Percentiles rank a stretch among this genome's conserved stretches.
Conservation (phyloP, 1,139 yeast genomes). For the Geotrichum siamense region DNA sequence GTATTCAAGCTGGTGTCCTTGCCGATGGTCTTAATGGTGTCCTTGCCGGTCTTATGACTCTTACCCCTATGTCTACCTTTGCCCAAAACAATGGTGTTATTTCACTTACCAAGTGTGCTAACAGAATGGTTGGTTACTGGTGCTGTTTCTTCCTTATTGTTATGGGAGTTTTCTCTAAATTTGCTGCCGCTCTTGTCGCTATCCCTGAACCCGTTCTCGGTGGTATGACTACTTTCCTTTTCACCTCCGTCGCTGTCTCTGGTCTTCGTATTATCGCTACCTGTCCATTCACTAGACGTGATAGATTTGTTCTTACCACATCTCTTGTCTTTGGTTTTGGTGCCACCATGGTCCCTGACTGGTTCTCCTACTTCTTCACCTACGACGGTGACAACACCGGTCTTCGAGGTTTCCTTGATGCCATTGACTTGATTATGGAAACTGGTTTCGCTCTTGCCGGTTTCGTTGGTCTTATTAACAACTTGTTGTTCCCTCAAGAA, state of each 20-base stretch:
- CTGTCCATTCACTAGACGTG: conserved; percentile 76
- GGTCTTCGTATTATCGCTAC: conserved; percentile 76
- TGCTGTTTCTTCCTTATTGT: conserved; percentile 73
- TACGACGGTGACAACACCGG: conserved; percentile 60
- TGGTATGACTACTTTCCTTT: conserved; percentile 87
- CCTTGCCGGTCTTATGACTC: conserved; percentile 54
- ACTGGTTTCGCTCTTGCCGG: conserved; percentile 85
- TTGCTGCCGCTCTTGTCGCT: conserved; percentile 81
- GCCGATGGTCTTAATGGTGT: conserved; percentile 72
- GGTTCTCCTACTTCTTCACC: conserved; percentile 73
- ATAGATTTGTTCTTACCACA: conserved; percentile 74
- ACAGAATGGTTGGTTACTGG: conserved; percentile 80
- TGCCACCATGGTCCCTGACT: conserved; percentile 61
- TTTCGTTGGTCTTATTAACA: conserved; percentile 62
- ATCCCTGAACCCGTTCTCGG: conserved; percentile 83
- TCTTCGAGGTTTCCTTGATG: conserved; percentile 66
- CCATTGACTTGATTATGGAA: conserved; percentile 75
- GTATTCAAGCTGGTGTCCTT: conserved; percentile 86
- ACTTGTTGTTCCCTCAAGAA: conserved; percentile 66
- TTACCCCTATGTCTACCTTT: conserved; percentile 81
- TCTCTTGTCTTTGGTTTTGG: conserved; percentile 74
- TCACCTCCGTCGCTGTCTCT: conserved; percentile 82
- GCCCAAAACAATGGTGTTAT: conserved; percentile 95
- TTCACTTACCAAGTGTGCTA: conserved; percentile 83
- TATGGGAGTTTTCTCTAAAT: conserved; percentile 84